Evolutionary conservation across 805 yeast genomes (phyloP), one percentile per base, ranked within the genome.

Genomic region (Isabelozyma gotoi): DNA sequence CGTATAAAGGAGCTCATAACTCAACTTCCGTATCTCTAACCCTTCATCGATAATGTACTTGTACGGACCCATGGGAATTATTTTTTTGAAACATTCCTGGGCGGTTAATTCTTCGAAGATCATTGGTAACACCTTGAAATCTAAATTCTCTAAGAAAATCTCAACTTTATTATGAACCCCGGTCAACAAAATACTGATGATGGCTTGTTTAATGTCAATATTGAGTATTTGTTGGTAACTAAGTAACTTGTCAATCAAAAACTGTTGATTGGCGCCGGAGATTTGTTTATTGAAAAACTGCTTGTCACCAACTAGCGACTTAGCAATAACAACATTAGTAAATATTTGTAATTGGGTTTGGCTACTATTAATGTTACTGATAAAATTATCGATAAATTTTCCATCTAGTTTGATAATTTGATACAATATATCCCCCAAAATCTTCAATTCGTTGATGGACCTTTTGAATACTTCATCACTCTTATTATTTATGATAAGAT

Each of bases 51-150:
- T 77, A 47, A 82, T 81, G 57, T 87, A 91, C 57, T 86, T 87
- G 70, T 85, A 88, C 0, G 96, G 95, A 1, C 96, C 96, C 80
- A 89, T 87, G 38, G 84, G 85, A 27, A 88, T 82, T 15, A 74
- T 68, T 42, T 82, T 82, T 36, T 84, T 78, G 53, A 79, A 82
- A 44, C 78, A 76, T 24, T 74, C 76, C 49, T 77, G 77, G 1
- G 82, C 71, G 10, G 63, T 64, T 37, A 86, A 70, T 55, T 85
- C 88, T 4, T 62, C 65, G 50, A 76, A 76, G 2, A 86, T 64
- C 0, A 60, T 55, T 0, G 86, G 81, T 33, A 85, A 61, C 2
- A 82, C 65, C 16, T 46, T 47, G 2, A 57, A 55, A 3, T 74
- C 61, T 33, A 82, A 59, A 40, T 74, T 66, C 1, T 77, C 74